Evolutionary conservation across 306 rosid species (phyloP), one percentile per base, ranked within the genome.

Genomic region (Rosa lucieae): DNA sequence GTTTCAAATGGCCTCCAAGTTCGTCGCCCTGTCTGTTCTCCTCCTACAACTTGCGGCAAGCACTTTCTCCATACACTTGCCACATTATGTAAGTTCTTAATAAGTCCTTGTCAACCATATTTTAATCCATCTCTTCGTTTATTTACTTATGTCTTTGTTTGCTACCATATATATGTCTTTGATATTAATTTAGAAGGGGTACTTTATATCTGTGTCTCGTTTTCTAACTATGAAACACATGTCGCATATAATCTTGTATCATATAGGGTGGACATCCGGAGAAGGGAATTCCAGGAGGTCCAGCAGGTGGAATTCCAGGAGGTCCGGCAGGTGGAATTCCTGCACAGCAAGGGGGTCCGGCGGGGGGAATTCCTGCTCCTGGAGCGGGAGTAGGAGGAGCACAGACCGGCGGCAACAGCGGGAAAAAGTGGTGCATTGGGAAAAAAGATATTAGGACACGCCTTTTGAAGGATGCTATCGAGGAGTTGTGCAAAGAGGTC

Each of bases 361-460:
- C 37, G 15, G 17, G 37, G 29, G 17, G 66, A 59, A 59, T 11
- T 0, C 0, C 65, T 10, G 37, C 35, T 23, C 39, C 39, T 59
- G 37, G 37, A 5, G 66, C 35, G 4, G 37, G 17, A 23, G 15
- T 5, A 59, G 37, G 37, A 59, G 66, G 66, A 59, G 66, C 37
- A 5, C 46, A 43, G 46, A 1, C 8, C 46, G 10, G 46, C 46
- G 46, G 1, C 37, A 23, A 59, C 66, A 59, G 66, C 66, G 66
- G 66, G 37, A 23, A 23, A 15, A 59, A 59, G 66, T 59, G 66
- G 66, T 59, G 66, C 66, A 23, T 59, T 59, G 66, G 66, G 37
- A 59, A 23, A 11, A 23, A 59, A 23, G 37, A 59, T 59, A 59
- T 59, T 11, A 21, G 0, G 66, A 59, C 5, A 23, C 10, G 37